Evolutionary conservation across 2,329 filamentous ascomycete genomes (phyloP), one percentile per base, ranked within the genome.

Genomic region (Nothophoma quercina): DNA sequence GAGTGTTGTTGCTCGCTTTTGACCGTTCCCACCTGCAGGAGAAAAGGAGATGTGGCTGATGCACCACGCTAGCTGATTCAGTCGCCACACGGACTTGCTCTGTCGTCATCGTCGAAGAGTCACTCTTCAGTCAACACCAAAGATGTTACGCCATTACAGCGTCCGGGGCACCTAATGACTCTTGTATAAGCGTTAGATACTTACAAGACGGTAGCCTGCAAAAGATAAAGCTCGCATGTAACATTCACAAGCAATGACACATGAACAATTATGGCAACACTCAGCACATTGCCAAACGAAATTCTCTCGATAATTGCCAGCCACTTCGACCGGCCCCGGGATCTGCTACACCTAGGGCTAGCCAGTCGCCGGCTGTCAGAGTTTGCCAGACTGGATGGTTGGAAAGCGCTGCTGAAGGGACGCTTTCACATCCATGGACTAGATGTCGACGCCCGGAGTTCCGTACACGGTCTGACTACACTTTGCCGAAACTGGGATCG

Each of bases 401-500:
- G 70, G 69, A 72, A 70, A 46, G 68, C 69, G 3, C 55, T 69
- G 22, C 59, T 70, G 8, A 66, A 61, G 42, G 70, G 70, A 2
- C 69, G 70, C 4, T 72, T 73, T 35, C 56, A 50, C 12, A 21
- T 71, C 18, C 28, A 36, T 15, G 60, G 60, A 6, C 51, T 70
- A 15, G 65, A 68, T 22, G 32, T 55, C 8, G 67, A 73, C 29
- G 69, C 70, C 16, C 58, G 36, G 9, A 63, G 50, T n/a, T 77
- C 78, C n/a, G 79, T 80, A 2, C 80, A 80, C 42, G 80, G 81
- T 7, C 67, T 86, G 42, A 83, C 82, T 1, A 83, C 82, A 2
- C 73, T 85, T 4, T 83, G 83, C 10, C 78, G 81, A 23, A 84
- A 85, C 15, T 80, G 84, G 75, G 81, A 85, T 51, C 77, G 80